Conservation (phyloP, 176 grass and related monocot genomes). For the Canna indica region DNA sequence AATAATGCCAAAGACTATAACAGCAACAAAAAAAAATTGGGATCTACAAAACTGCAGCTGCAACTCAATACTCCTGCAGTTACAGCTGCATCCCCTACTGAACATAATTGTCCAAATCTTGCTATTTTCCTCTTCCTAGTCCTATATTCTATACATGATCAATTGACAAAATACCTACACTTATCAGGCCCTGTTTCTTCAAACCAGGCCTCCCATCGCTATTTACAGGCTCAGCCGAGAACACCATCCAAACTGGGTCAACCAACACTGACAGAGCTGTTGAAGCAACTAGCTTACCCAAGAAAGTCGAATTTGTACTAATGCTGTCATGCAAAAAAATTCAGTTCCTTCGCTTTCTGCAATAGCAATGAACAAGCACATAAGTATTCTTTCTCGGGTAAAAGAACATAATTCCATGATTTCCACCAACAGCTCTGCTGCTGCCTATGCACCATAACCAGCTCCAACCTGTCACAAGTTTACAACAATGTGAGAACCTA, state of each 20-base stretch:
- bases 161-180: conserved; percentile 1
- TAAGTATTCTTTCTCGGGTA: background rate
- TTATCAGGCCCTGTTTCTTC: conserved; percentile 5
- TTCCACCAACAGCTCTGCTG: background rate
- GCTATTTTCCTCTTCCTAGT: background rate
- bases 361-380: background rate
- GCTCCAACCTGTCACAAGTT: background rate
- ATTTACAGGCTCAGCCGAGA: conserved; percentile 2
- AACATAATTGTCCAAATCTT: conserved; percentile 1
- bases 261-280: background rate
- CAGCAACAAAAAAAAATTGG: background rate
- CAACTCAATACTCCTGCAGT: background rate
- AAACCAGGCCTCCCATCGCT: background rate
- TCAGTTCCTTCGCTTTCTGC: background rate
- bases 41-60: conserved; percentile 14
- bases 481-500: background rate
- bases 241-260: background rate
- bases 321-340: background rate
- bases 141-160: conserved; percentile 6
- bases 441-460: background rate
- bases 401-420: background rate
- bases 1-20: background rate
- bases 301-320: background rate
- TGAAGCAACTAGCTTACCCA: background rate
- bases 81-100: background rate